Conservation (phyloP, 371 early-diverging fungal genomes). For the Batkoa obscura region DNA sequence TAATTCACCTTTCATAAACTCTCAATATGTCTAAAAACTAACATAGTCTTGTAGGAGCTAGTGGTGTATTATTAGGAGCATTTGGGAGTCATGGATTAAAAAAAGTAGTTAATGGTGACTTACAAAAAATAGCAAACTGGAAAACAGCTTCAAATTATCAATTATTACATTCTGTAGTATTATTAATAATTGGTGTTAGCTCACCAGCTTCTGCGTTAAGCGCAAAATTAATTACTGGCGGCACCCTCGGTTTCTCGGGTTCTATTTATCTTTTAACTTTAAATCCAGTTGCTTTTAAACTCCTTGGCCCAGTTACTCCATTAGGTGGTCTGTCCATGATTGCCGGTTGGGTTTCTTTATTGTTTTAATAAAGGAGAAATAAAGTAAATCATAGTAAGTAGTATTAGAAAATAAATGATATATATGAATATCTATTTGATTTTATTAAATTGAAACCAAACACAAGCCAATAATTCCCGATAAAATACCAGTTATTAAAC, state of each 20-base stretch:
- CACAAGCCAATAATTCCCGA: conserved; percentile 13
- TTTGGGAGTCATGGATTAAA: conserved; percentile 57
- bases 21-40: not conserved
- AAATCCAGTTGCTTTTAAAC: conserved; percentile 17
- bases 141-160: conserved; percentile 43
- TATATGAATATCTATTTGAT: too few species aligned
- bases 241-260: conserved; percentile 44
- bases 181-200: conserved; percentile 17
- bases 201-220: conserved; percentile 17
- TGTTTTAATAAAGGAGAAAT: conserved; percentile 13
- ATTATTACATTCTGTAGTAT: conserved; percentile 37
- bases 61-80: conserved; percentile 48
- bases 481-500: conserved; percentile 15
- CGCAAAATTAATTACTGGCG: conserved; percentile 29
- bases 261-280: conserved; percentile 34
- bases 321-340: conserved; percentile 50
- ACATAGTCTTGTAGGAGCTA: conserved; percentile 21
- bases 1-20: not conserved
- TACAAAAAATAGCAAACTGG: conserved; percentile 36
- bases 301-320: conserved; percentile 53
- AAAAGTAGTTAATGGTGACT: conserved; percentile 35
- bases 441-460: not conserved
- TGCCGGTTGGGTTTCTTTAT: conserved; percentile 50
- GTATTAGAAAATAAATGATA: not conserved
- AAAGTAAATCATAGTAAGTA: not conserved